Evolutionary conservation across 2,329 filamentous ascomycete species (phyloP).

Genomic region (Hymenoscyphus infarciens): DNA sequence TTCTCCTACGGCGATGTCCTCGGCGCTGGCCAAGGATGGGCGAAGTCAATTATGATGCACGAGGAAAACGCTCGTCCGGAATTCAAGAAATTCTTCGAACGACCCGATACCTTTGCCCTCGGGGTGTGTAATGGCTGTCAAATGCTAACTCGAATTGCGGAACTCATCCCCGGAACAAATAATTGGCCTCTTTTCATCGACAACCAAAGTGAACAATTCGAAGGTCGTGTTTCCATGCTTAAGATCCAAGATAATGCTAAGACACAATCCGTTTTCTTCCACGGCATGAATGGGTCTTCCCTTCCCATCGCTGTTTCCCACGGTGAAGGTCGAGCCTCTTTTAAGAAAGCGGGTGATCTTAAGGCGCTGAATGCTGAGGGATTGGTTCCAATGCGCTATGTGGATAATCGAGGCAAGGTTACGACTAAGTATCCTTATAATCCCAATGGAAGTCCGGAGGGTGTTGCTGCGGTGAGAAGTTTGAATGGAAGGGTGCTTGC

Average conservation of each 20-base stretch:
- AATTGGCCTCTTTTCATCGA: constrained; percentile 84
- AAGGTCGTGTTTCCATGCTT: constrained; percentile 83
- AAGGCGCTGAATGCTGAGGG: constrained; percentile 59
- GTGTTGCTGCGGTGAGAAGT: constrained; percentile 64
- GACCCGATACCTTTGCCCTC: constrained; percentile 84
- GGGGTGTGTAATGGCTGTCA: constrained; percentile 98
- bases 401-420: constrained; percentile 73
- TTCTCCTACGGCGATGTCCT: constrained; percentile 90
- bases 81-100: constrained; percentile 81
- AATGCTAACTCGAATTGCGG: constrained; percentile 80
- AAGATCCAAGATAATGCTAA: constrained; percentile 63
- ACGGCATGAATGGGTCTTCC: constrained; percentile 78
- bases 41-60: constrained; percentile 87
- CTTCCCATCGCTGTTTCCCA: constrained; percentile 87
- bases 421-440: constrained; percentile 88
- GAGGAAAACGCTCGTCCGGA: constrained; percentile 66
- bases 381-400: constrained; percentile 75
- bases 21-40: constrained; percentile 95
- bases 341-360: constrained; percentile 51
- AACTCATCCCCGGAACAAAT: constrained; percentile 79
- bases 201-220: constrained; percentile 85
- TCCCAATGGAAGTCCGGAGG: constrained; percentile 68
- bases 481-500: constrained; percentile 65
- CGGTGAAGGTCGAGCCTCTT: constrained; percentile 81
- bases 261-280: constrained; percentile 74